A percentile compares a stretch with the other conserved stretches of the same genome.
Conservation (phyloP, 306 rosid species). For the Malus fusca region DNA sequence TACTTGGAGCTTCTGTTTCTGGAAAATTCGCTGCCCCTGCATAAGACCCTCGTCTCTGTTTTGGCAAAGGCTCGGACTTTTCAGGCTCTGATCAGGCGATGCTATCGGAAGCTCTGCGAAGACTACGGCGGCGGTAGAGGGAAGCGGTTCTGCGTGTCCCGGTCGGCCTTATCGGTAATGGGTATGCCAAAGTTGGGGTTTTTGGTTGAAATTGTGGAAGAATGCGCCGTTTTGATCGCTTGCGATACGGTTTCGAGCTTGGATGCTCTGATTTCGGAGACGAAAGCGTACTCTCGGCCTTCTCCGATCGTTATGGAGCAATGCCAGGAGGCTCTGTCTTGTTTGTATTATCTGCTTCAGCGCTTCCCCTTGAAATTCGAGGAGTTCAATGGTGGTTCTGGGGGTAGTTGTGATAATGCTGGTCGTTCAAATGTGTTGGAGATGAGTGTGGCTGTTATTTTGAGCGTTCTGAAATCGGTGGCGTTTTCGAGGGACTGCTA, state of each 20-base stretch:
- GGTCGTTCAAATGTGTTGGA: conserved; percentile 38
- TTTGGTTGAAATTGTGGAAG: conserved; percentile 50
- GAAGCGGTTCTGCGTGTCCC: conserved; percentile 53
- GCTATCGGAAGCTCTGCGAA: conserved; percentile 42
- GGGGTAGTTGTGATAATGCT: background rate
- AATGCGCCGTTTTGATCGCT: conserved; percentile 59
- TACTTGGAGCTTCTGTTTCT: conserved; percentile 65
- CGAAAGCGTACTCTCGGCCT: conserved; percentile 47
- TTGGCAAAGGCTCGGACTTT: conserved; percentile 43
- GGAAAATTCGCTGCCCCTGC: conserved; percentile 67
- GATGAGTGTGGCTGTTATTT: conserved; percentile 40
- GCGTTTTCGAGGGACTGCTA: conserved; percentile 79
- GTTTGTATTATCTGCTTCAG: conserved; percentile 85
- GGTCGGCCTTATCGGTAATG: conserved; percentile 63
- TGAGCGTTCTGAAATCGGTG: conserved; percentile 51
- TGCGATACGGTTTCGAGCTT: conserved; percentile 46
- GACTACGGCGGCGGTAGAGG: conserved; percentile 35
- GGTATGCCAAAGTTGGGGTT: conserved; percentile 75
- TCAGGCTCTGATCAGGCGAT: conserved; percentile 22
- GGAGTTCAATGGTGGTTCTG: conserved; percentile 10
- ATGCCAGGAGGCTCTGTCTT: conserved; percentile 92
- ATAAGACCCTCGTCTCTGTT: conserved; percentile 53
- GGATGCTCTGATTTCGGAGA: conserved; percentile 47
- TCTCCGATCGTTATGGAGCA: conserved; percentile 94
- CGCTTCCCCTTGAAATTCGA: conserved; percentile 58